Evolutionary conservation across 2,329 filamentous ascomycete species (phyloP).

Genomic region (Aspergillaceae sp.): DNA sequence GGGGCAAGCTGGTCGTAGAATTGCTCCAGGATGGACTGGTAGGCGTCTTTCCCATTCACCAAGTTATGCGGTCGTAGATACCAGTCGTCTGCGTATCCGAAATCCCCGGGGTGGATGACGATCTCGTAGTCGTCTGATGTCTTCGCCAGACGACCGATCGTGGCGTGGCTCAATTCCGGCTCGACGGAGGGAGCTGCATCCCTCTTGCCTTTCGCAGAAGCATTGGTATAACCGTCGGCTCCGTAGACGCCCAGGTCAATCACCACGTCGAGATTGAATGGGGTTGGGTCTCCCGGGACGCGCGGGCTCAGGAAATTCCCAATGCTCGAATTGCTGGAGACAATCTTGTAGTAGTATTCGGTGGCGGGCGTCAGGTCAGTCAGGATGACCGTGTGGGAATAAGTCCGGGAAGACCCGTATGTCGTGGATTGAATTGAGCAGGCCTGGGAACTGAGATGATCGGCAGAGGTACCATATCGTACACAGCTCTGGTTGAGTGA

Average conservation of each 20-base stretch:
- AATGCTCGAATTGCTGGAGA: slow-evolving; percentile 47
- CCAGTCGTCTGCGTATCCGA: slow-evolving; percentile 55
- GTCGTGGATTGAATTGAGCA: slow-evolving; percentile 44
- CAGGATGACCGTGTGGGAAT: slow-evolving; percentile 43
- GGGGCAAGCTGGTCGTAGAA: slow-evolving; percentile 51
- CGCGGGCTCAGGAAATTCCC: slow-evolving; percentile 49
- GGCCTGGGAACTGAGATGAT: slow-evolving; percentile 29
- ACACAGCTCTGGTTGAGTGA: slow-evolving; percentile 42
- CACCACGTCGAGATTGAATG: slow-evolving; percentile 46
- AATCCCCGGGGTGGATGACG: slow-evolving; percentile 35
- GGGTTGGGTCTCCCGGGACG: slow-evolving; percentile 45
- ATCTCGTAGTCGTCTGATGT: slow-evolving; percentile 50
- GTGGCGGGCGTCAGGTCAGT: slow-evolving; percentile 42
- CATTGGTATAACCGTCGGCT: slow-evolving; percentile 44
- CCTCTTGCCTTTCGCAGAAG: slow-evolving; percentile 38
- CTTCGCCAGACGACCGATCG: slow-evolving; percentile 46
- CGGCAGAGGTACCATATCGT: slow-evolving; percentile 41
- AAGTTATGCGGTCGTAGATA: slow-evolving; percentile 39
- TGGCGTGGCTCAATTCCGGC: slow-evolving; percentile 50
- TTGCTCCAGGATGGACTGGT: slow-evolving; percentile 48
- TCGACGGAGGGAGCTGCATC: slow-evolving; percentile 43
- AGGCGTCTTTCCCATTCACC: slow-evolving; percentile 44
- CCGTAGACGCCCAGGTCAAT: slow-evolving; percentile 51
- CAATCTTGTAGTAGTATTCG: slow-evolving; percentile 54
- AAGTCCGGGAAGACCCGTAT: slow-evolving; percentile 49